A percentile compares a stretch with the other conserved stretches of the same genome.
Conservation (phyloP, 75 land plant genomes). For the Adiantum capillusveneris region DNA sequence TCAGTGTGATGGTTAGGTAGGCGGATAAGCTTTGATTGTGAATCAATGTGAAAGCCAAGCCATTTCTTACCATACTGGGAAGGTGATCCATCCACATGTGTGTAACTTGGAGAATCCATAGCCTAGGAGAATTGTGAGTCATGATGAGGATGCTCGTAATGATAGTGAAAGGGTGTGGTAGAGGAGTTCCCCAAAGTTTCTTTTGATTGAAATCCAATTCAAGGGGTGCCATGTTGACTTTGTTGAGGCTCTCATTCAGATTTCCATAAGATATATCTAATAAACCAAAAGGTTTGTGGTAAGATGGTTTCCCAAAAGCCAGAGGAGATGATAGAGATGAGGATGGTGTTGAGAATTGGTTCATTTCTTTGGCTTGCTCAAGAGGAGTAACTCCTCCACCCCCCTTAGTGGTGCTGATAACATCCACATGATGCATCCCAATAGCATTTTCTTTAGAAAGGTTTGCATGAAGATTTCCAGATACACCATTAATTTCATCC, state of each 20-base stretch:
- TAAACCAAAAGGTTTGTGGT: not conserved
- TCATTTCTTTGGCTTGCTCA: not conserved
- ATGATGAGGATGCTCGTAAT: too few species aligned
- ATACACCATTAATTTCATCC: constrained; percentile 65
- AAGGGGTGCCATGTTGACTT: not conserved
- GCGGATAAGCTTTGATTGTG: constrained; percentile 19
- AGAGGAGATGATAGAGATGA: constrained; percentile 19
- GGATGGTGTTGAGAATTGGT: constrained; percentile 11
- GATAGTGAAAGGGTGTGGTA: not conserved
- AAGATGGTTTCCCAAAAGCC: not conserved
- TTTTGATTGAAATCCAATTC: not conserved
- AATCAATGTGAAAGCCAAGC: constrained; percentile 16
- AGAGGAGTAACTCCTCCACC: not conserved
- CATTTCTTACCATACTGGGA: too few species aligned
- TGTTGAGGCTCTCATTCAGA: not conserved
- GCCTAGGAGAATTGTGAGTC: too few species aligned
- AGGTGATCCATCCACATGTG: too few species aligned
- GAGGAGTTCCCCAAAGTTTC: not conserved
- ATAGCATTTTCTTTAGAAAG: constrained; percentile 11
- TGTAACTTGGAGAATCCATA: too few species aligned
- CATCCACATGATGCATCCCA: constrained; percentile 7
- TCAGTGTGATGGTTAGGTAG: not conserved
- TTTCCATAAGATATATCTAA: not conserved
- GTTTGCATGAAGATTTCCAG: constrained; percentile 20
- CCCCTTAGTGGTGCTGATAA: not conserved